Conservation (phyloP, 2,329 filamentous ascomycete genomes). For the Metarhizium humberi region DNA sequence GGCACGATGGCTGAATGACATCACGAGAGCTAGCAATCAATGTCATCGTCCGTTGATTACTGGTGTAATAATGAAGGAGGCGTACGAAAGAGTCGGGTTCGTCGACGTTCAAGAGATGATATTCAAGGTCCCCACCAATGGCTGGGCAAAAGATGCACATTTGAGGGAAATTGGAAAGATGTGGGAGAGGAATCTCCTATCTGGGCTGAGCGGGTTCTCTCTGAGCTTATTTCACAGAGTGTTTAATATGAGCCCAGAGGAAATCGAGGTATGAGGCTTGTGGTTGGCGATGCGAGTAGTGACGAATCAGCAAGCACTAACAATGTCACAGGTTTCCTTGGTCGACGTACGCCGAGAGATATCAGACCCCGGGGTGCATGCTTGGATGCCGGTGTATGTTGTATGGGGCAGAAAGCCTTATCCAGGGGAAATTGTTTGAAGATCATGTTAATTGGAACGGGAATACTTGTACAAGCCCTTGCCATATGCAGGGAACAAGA, state of each 20-base stretch:
- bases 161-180: conserved; percentile 34
- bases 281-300: background rate
- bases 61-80: conserved; percentile 22
- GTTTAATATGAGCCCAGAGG: conserved; percentile 29
- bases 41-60: conserved; percentile 29
- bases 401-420: conserved; percentile 42
- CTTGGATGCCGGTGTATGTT: conserved; percentile 39
- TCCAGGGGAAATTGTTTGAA: conserved; percentile 17
- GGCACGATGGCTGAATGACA: conserved; percentile 29
- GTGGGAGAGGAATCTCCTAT: conserved; percentile 34
- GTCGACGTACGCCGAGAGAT: conserved; percentile 40
- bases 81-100: conserved; percentile 41
- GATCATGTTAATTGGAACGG: background rate
- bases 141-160: conserved; percentile 39
- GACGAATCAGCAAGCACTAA: background rate
- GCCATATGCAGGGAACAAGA: too few species aligned
- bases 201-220: conserved; percentile 36
- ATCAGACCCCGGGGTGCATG: conserved; percentile 35
- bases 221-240: conserved; percentile 31
- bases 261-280: conserved; percentile 35
- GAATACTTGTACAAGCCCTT: too few species aligned
- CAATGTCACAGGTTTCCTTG: conserved; percentile 29
- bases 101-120: conserved; percentile 42
- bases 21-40: conserved; percentile 26
- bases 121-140: conserved; percentile 45